Evolutionary conservation across 768 basidiomycete species (phyloP), one percentile per base, ranked within the genome.

Genomic region (Royoungia palumana): DNA sequence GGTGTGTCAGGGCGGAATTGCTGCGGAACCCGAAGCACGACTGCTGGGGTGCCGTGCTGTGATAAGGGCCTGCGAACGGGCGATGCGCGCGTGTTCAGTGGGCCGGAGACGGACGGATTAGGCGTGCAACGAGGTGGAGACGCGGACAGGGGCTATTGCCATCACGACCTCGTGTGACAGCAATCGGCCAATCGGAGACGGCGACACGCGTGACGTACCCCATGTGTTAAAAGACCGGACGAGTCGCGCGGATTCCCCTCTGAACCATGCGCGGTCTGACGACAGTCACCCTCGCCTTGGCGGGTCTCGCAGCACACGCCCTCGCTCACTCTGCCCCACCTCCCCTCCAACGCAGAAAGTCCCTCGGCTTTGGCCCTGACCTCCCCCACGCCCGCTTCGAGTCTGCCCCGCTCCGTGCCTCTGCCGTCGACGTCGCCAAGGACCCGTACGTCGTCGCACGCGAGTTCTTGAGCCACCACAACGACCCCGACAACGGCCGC

Each of bases 301-400:
- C 79, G 49, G 80, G 79, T 61, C 75, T 85, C 54, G 80, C 83
- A 35, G 79, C 80, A 60, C 69, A 70, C 53, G 74, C 76, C 43
- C 70, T 78, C 51, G 79, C 77, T 12, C 79, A 79, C 57, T 58
- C 68, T 0, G 3, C 41, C 0, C 67, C 65, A 9, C 56, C 57
- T 0, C 59, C 50, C 1, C 49, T 57, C 14, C 35, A 28, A 9
- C 70, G 69, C 45, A 83, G 94, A 61, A 96, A 97, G 85, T 81
- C 94, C 0, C 78, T 98, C 47, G 84, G 85, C 20, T 96, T 95
- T 64, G 94, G 94, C 1, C 92, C 93, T 6, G 71, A 76, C 16
- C 85, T 85, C 53, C 79, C 82, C 5, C 85, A 91, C 58, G 85
- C 86, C 6, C 78, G 78, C 40, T 90, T 84, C 70, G 67, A 72